phyloP scores from a whole-genome alignment of 2,329 filamentous ascomycete genomes.

The Talaromyces sp. region DNA sequence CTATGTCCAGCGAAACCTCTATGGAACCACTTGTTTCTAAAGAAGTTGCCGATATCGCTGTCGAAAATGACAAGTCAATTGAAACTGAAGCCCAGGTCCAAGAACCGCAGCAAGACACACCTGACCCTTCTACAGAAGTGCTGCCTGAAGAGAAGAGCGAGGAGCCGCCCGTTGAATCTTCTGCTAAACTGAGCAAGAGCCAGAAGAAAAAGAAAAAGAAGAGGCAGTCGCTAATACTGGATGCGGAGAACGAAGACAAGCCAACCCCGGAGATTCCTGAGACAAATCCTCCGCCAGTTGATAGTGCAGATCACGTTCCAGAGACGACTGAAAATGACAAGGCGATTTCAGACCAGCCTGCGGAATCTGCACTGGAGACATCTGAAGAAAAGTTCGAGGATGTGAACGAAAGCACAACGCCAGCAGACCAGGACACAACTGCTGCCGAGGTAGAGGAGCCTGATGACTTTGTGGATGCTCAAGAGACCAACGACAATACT shows the following conservation, averaged over 20 bases:
- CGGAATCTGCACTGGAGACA: neutral
- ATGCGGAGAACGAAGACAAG: slow-evolving; percentile 1
- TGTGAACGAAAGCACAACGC: neutral
- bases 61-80: neutral
- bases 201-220: slow-evolving; percentile 27
- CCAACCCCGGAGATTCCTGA: neutral
- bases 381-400: neutral
- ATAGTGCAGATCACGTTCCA: neutral
- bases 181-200: slow-evolving; percentile 18
- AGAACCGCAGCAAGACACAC: neutral
- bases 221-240: slow-evolving; percentile 13
- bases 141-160: slow-evolving; percentile 1
- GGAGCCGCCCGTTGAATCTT: slow-evolving; percentile 1
- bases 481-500: neutral
- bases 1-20: neutral
- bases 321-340: neutral
- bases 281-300: neutral
- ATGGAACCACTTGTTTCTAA: neutral
- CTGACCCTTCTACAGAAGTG: neutral
- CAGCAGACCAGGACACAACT: neutral
- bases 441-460: neutral
- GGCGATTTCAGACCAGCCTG: neutral
- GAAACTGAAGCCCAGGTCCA: neutral
- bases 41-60: neutral
- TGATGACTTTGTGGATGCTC: neutral